Percentiles rank a stretch among this genome's conserved stretches.
Evolutionary conservation across 225 moss, liverwort and hornwort species (phyloP).

Genomic region (Marchantia paleacea): DNA sequence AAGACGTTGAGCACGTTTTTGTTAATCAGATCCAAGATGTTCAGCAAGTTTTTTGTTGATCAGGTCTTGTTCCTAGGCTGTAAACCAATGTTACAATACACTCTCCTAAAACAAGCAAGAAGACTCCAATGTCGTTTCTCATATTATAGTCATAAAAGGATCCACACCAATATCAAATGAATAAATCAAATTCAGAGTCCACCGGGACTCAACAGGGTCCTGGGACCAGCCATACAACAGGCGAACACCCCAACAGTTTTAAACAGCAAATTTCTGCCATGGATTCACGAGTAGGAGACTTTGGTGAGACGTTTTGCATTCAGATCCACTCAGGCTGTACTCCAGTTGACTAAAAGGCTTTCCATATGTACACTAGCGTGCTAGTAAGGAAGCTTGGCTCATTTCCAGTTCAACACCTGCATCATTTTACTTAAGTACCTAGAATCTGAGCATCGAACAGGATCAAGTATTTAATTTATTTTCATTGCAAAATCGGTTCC

Average conservation of each 20-base stretch:
- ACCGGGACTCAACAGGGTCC: too few species aligned
- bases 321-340: constrained; percentile 15
- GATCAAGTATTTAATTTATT: constrained; percentile 27
- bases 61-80: not conserved
- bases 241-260: not conserved
- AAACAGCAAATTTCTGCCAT: not conserved
- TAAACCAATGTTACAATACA: not conserved
- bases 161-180: not conserved
- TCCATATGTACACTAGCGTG: constrained; percentile 20
- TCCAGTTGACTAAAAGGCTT: not conserved
- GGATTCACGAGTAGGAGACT: not conserved
- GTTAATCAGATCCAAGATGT: not conserved
- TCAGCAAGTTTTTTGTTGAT: too few species aligned
- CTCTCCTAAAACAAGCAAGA: not conserved
- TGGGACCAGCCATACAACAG: not conserved
- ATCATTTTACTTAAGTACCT: not conserved
- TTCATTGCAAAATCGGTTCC: constrained; percentile 32
- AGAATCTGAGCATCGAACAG: constrained; percentile 4
- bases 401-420: constrained; percentile 13
- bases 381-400: constrained; percentile 15
- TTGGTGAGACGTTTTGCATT: not conserved
- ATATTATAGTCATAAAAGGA: not conserved
- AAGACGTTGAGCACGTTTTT: not conserved
- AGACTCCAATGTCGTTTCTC: not conserved
- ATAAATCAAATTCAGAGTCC: not conserved